Conservation (phyloP, 2,329 filamentous ascomycete genomes). For the Sphaerulina musiva region DNA sequence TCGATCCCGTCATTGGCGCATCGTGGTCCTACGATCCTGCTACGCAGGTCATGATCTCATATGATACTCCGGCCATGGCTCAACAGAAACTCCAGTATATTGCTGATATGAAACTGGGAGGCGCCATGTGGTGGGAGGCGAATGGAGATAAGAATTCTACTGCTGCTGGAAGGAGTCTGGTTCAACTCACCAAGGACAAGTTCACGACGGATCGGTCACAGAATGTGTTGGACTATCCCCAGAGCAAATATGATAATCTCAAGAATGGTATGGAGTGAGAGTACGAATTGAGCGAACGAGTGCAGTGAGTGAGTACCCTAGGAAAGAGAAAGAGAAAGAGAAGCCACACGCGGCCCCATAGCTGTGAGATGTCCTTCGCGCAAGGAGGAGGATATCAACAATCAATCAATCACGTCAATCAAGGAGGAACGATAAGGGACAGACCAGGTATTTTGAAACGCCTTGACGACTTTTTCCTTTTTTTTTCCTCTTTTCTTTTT, state of each 20-base stretch:
- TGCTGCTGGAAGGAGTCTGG: conserved; percentile 52
- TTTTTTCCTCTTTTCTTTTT: no score
- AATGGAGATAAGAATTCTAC: conserved; percentile 56
- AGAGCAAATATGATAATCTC: conserved; percentile 50
- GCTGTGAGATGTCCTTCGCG: no score
- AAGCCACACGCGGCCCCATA: no score
- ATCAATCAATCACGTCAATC: no score
- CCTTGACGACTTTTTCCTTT: no score
- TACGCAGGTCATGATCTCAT: conserved; percentile 64
- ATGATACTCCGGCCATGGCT: conserved; percentile 62
- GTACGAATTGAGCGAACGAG: background rate
- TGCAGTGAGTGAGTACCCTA: background rate
- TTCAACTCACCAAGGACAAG: conserved; percentile 35
- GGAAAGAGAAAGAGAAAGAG: background rate
- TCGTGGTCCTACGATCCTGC: conserved; percentile 68
- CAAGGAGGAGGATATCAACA: no score
- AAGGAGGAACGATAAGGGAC: no score
- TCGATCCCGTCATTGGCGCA: conserved; percentile 61
- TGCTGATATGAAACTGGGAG: conserved; percentile 60
- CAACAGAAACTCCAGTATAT: conserved; percentile 66
- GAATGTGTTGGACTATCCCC: conserved; percentile 48
- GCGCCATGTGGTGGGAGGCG: conserved; percentile 97
- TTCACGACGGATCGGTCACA: conserved; percentile 42
- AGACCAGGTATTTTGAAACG: no score
- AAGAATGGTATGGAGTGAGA: conserved; percentile 34